phyloP scores from a whole-genome alignment of 495 filamentous ascomycete species.

The Xylaria cubensis region DNA sequence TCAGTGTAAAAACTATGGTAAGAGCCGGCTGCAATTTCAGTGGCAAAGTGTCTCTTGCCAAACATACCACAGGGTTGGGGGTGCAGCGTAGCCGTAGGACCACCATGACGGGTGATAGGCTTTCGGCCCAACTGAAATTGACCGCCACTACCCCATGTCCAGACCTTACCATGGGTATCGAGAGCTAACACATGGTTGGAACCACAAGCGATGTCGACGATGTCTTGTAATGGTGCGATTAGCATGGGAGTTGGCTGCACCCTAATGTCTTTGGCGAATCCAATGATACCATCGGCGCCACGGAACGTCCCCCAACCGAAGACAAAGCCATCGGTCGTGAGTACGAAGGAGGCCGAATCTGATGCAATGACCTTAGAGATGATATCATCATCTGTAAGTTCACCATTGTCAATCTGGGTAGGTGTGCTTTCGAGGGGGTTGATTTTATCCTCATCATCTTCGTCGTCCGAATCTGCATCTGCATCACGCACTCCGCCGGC shows the following conservation, averaged over 20 bases:
- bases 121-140: slow-evolving; percentile 71
- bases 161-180: slow-evolving; percentile 63
- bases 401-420: slow-evolving; percentile 51
- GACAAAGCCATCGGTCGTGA: slow-evolving; percentile 69
- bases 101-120: slow-evolving; percentile 54
- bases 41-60: slow-evolving; percentile 62
- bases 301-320: slow-evolving; percentile 78
- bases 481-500: slow-evolving; percentile 59
- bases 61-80: slow-evolving; percentile 72
- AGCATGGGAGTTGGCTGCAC: slow-evolving; percentile 46
- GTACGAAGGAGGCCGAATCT: slow-evolving; percentile 67
- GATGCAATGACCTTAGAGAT: slow-evolving; percentile 67
- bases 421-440: slow-evolving; percentile 68
- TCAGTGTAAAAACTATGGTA: slow-evolving; percentile 79
- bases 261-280: slow-evolving; percentile 58
- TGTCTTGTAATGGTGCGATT: slow-evolving; percentile 60
- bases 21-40: slow-evolving; percentile 60
- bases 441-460: slow-evolving; percentile 56
- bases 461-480: slow-evolving; percentile 53
- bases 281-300: slow-evolving; percentile 73
- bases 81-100: slow-evolving; percentile 59
- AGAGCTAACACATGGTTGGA: slow-evolving; percentile 73
- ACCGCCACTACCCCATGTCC: slow-evolving; percentile 73
- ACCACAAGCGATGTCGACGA: slow-evolving; percentile 63
- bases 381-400: slow-evolving; percentile 56